Base-by-base conservation (phyloP, 495 filamentous ascomycete species). In the Penicillium goetzii region DNA sequence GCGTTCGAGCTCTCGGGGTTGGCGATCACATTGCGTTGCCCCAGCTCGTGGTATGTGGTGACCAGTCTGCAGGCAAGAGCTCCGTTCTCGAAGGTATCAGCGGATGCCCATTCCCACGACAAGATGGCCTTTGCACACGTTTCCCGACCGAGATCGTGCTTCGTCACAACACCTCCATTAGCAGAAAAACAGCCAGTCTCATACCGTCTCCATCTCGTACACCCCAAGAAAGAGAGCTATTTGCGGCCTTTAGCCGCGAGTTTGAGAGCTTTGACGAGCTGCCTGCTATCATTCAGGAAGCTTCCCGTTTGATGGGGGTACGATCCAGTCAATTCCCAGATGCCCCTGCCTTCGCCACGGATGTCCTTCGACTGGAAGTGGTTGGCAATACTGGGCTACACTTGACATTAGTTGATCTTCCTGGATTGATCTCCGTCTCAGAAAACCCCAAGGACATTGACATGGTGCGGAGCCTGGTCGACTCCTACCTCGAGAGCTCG, bases 31-130 rank as follows among this genome's bases (percentile, higher is more conserved):
- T 91, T 23, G 75, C 81, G 4, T 76, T 91, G 0, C 89, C 89
- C 0, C 86, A 91, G 64, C 79, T 92, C 30, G 81, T 88, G 4
- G 89, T 90, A 9, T 85, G 85, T 56, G 88, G 89, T 14, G 85
- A 90, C 58, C 77, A 82, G 58, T 80, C 74, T 4, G 65, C 70
- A 17, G 80, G 81, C 1, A 83, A 83, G 61, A 81, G 78, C 63
- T 81, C 78, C n/a, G 75, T 81, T 17, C 66, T 83, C 0, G 81
- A 83, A 62, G 79, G 69, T 6, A 70, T 83, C 17, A 78, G 68
- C n/a, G 70, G 69, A 10, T 62, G 76, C 9, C 68, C 75, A 4
- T 82, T 82, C 53, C 80, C 79, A 21, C 61, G 68, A 14, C 56
- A 78, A 32, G 70, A 71, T 61, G 72, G 71, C 1, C 47, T 82